Percentiles rank a stretch among this genome's conserved stretches.
phyloP scores from a whole-genome alignment of 139 green algal genomes.

The Gonium pectorale region DNA sequence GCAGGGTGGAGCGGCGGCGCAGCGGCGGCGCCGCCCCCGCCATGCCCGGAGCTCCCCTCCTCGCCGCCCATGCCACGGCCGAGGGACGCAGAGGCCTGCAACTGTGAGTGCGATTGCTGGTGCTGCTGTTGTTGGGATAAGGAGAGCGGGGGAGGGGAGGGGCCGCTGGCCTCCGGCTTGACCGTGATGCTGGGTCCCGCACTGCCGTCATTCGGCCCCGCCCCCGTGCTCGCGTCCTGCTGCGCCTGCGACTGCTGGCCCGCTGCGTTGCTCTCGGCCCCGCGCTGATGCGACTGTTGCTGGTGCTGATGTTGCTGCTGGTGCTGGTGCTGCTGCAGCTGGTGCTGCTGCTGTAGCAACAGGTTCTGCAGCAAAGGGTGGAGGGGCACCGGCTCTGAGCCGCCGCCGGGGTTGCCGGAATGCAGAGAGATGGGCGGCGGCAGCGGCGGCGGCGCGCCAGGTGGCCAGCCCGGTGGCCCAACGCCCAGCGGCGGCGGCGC shows the following conservation, averaged over 20 bases:
- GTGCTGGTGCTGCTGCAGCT: conserved; percentile 3
- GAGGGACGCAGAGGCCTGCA: too few relatives aligned
- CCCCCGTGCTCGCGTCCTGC: not conserved
- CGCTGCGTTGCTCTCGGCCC: not conserved
- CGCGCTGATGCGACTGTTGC: not conserved
- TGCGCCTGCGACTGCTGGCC: not conserved
- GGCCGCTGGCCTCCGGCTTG: not conserved
- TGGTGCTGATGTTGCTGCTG: conserved; percentile 21
- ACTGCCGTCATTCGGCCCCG: not conserved
- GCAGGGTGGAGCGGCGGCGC: too few relatives aligned
- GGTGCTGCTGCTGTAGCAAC: conserved; percentile 5
- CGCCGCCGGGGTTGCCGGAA: not conserved
- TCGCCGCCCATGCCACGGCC: too few relatives aligned
- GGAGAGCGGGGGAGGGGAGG: not conserved
- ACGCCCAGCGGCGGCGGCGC: not conserved
- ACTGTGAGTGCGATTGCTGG: not conserved
- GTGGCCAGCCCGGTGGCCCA: not conserved
- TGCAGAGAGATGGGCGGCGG: not conserved
- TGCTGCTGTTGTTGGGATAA: not conserved
- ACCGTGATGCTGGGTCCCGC: too few relatives aligned
- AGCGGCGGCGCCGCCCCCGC: too few relatives aligned
- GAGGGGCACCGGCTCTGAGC: not conserved
- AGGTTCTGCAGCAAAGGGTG: conserved; percentile 21
- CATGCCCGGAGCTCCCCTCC: too few relatives aligned
- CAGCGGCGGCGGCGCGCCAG: not conserved